Evolutionary conservation across 2,329 filamentous ascomycete genomes (phyloP).

Genomic region (Beauveria australis): DNA sequence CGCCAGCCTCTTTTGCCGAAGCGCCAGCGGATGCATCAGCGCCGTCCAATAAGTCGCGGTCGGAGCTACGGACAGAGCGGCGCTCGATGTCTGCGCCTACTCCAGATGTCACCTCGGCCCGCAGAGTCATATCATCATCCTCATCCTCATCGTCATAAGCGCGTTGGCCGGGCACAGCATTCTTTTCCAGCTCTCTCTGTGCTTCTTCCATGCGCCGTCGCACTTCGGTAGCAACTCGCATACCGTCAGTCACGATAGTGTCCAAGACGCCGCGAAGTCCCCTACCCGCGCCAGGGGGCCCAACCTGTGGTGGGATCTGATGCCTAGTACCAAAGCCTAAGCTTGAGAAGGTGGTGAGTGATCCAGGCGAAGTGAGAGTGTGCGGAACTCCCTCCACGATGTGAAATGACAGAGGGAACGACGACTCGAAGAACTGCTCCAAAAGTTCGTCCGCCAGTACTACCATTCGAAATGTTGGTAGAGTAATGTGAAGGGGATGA

Average conservation of each 20-base stretch:
- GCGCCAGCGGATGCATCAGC: constrained; percentile 62
- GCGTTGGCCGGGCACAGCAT: constrained; percentile 55
- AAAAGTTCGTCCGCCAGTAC: constrained; percentile 91
- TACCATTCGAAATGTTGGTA: constrained; percentile 98
- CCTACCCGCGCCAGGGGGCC: constrained; percentile 46
- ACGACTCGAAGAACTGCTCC: constrained; percentile 95
- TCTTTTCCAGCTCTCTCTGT: constrained; percentile 76
- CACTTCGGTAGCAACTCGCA: constrained; percentile 91
- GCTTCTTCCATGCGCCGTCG: constrained; percentile 90
- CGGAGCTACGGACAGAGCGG: constrained; percentile 56
- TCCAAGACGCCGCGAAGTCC: constrained; percentile 88
- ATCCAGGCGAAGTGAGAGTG: constrained; percentile 28
- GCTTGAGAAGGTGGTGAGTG: constrained; percentile 79
- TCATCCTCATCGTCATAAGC: constrained; percentile 67
- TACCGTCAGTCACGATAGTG: constrained; percentile 95
- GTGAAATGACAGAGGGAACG: constrained; percentile 87
- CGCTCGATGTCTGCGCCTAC: constrained; percentile 51
- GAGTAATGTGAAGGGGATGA: constrained; percentile 87
- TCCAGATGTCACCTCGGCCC: constrained; percentile 4
- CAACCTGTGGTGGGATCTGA: constrained; percentile 29
- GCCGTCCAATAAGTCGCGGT: constrained; percentile 64
- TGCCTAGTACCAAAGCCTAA: constrained; percentile 47
- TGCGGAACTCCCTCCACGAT: constrained; percentile 57
- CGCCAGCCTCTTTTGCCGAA: constrained; percentile 20
- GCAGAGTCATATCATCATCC: constrained; percentile 42